A percentile compares a stretch with the other conserved stretches of the same genome.
phyloP scores from a whole-genome alignment of 1,139 yeast genomes.

The Starmera stellimalicola region DNA sequence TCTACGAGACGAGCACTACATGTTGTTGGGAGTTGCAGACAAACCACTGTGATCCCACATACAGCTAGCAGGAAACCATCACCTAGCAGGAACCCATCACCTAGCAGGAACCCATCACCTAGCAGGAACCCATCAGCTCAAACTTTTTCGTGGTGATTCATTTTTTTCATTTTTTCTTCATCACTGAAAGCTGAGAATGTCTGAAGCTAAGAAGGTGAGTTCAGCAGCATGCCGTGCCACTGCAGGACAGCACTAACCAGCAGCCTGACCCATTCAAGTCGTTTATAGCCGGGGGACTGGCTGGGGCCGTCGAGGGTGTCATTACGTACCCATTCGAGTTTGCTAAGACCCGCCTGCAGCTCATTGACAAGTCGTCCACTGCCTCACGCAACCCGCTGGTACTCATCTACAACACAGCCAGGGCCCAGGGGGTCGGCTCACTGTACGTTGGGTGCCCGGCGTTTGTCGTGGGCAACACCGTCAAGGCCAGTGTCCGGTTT shows the following conservation, averaged over 20 bases:
- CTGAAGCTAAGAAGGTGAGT: conserved; percentile 4
- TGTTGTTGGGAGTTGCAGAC: too few relatives aligned
- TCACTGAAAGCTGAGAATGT: too few relatives aligned
- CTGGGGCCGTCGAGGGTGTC: conserved; percentile 89
- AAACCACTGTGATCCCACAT: too few relatives aligned
- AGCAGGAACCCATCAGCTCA: too few relatives aligned
- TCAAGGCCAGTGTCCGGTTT: conserved; percentile 89
- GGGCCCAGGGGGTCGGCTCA: conserved; percentile 69
- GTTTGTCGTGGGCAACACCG: conserved; percentile 90
- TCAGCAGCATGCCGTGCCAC: neutral
- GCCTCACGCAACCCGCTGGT: conserved; percentile 77
- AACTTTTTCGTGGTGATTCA: too few relatives aligned
- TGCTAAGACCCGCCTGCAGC: conserved; percentile 88
- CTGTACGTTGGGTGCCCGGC: conserved; percentile 98
- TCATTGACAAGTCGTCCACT: conserved; percentile 59
- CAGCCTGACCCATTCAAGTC: conserved; percentile 52
- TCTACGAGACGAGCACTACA: too few relatives aligned
- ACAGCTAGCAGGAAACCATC: too few relatives aligned
- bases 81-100: too few relatives aligned
- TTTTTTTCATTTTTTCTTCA: too few relatives aligned
- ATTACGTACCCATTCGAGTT: conserved; percentile 94
- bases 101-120: too few relatives aligned
- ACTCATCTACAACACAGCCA: conserved; percentile 64
- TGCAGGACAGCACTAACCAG: neutral
- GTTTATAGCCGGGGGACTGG: conserved; percentile 87